Conservation (phyloP, 768 basidiomycete genomes). For the Rhizopogon salebrosus region DNA sequence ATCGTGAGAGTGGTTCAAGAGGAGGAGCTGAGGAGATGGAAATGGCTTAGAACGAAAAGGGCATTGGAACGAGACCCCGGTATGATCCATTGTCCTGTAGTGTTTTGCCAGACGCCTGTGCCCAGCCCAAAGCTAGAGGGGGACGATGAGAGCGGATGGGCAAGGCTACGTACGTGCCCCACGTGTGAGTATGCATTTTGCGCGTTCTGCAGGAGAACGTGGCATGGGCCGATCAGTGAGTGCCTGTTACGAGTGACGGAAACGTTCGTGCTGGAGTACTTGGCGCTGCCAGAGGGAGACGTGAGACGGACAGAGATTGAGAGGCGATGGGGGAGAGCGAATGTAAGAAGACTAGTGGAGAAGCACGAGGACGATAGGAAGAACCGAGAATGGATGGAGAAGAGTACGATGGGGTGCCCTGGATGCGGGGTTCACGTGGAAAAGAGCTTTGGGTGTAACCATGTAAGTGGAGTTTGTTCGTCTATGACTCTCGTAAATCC, state of each 20-base stretch:
- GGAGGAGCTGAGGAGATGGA: conserved; percentile 66
- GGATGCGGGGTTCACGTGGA: conserved; percentile 70
- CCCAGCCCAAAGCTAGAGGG: conserved; percentile 45
- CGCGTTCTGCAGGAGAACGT: conserved; percentile 74
- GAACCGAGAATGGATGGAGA: conserved; percentile 69
- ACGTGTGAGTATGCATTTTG: conserved; percentile 78
- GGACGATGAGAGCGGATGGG: conserved; percentile 61
- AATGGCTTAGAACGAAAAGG: conserved; percentile 69
- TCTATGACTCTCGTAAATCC: not conserved
- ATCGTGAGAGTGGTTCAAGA: conserved; percentile 66
- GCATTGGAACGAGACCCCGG: conserved; percentile 75
- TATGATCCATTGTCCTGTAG: conserved; percentile 75
- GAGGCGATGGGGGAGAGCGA: conserved; percentile 54
- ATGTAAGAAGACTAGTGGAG: conserved; percentile 54
- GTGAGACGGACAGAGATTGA: conserved; percentile 49
- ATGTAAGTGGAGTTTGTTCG: conserved; percentile 47
- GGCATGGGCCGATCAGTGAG: conserved; percentile 77
- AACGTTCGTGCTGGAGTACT: conserved; percentile 61
- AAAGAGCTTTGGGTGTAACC: conserved; percentile 81
- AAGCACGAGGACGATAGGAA: conserved; percentile 69
- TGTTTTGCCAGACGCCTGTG: conserved; percentile 78
- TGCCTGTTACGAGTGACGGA: conserved; percentile 71
- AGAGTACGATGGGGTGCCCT: conserved; percentile 67
- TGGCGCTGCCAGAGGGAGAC: conserved; percentile 50
- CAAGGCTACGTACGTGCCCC: conserved; percentile 64